phyloP scores from a whole-genome alignment of 495 filamentous ascomycete species.

The Tuber brumale region DNA sequence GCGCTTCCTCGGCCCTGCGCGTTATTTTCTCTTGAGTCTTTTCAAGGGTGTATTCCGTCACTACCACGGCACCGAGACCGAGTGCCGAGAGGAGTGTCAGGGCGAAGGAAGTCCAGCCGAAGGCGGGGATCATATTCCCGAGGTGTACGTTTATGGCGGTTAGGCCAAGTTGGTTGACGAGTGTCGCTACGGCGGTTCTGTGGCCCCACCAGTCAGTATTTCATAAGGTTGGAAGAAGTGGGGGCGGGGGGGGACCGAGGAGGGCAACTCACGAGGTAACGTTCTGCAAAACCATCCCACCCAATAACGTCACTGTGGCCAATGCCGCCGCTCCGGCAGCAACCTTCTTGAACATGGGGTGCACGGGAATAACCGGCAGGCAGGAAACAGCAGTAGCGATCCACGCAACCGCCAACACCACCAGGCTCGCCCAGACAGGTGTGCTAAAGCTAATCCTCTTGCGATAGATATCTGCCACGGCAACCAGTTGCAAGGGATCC shows the following conservation, averaged over 20 bases:
- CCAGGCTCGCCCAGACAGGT: conserved; percentile 27
- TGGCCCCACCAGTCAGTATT: not conserved
- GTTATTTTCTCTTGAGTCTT: conserved; percentile 25
- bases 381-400: conserved; percentile 23
- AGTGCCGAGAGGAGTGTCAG: conserved; percentile 20
- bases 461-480: conserved; percentile 36
- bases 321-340: conserved; percentile 14
- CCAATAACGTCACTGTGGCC: conserved; percentile 23
- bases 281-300: conserved; percentile 31
- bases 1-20: conserved; percentile 14
- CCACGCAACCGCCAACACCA: conserved; percentile 23
- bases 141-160: conserved; percentile 26
- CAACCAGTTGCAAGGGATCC: conserved; percentile 34
- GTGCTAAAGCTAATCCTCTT: conserved; percentile 29
- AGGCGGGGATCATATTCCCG: conserved; percentile 19
- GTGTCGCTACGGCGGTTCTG: conserved; percentile 32
- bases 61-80: conserved; percentile 20
- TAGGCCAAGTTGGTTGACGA: conserved; percentile 35
- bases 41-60: conserved; percentile 28
- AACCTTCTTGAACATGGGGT: conserved; percentile 31
- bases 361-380: conserved; percentile 30
- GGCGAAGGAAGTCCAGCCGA: conserved; percentile 36
- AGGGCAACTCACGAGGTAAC: conserved; percentile 30
- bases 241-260: too few species aligned
- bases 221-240: not conserved